These are phyloP conservation scores for Lodderomyces pseudojiufengensis DNA, from an alignment of 1,139 yeast species.

Conservation along the genomic window DNA sequence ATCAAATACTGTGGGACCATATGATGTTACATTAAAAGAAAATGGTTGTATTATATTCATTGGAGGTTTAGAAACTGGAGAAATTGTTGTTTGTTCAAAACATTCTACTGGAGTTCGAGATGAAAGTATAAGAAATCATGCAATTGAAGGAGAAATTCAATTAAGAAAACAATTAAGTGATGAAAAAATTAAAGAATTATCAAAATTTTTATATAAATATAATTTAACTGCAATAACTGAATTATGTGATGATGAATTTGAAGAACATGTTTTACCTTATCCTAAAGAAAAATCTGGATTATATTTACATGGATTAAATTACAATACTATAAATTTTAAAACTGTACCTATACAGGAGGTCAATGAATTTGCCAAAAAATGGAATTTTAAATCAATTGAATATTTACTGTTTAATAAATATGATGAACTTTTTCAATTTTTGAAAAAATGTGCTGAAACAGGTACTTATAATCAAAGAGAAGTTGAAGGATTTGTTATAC, in stretches of 20 bases:
- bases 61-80: constrained; percentile 71
- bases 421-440: constrained; percentile 42
- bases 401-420: constrained; percentile 39
- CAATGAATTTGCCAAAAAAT: constrained; percentile 53
- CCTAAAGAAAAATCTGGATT: constrained; percentile 66
- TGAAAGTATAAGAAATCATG: constrained; percentile 58
- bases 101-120: constrained; percentile 76
- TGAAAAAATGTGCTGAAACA: constrained; percentile 55
- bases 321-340: constrained; percentile 57
- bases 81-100: constrained; percentile 79
- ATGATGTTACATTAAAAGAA: constrained; percentile 76
- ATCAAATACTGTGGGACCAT: constrained; percentile 65
- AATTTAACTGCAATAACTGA: constrained; percentile 88
- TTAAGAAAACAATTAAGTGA: constrained; percentile 49
- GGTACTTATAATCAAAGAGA: constrained; percentile 74
- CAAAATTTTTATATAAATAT: constrained; percentile 43
- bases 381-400: constrained; percentile 66
- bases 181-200: constrained; percentile 47
- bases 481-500: constrained; percentile 89
- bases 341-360: constrained; percentile 67
- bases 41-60: constrained; percentile 91
- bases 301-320: constrained; percentile 84
- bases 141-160: constrained; percentile 64
- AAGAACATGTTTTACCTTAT: constrained; percentile 89
- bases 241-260: constrained; percentile 87